Base-by-base conservation (phyloP, 2,329 filamentous ascomycete genomes). In the Byssothecium circinans region DNA sequence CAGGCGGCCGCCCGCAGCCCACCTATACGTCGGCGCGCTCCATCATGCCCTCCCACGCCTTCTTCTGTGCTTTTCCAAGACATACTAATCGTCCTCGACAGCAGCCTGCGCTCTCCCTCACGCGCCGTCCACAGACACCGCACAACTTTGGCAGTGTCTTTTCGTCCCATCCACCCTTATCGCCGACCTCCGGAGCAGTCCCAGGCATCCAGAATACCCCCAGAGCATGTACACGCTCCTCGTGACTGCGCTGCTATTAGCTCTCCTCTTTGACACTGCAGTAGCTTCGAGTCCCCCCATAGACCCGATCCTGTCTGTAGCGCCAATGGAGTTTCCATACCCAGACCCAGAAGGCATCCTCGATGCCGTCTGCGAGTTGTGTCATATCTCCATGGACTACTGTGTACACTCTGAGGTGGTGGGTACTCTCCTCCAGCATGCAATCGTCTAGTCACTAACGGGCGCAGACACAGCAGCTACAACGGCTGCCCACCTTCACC, bases 221-320 rank as follows among this genome's bases (percentile, higher is more conserved):
- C 44, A 42, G 45, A 67, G 58, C 52, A 69, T 70, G 67, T 53
- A 52, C 56, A 60, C 49, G 45, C 56, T 62, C 46, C 52, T 70
- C 22, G 37, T 64, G 8, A 19, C 64, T 46, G 52, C 55, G 43
- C 50, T 68, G 43, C 43, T 68, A 10, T 40, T 68, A 35, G 46
- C 60, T 40, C 48, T 69, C 19, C 48, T 66, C 12, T 49, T 64
- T 39, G 53, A 60, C 35, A 56, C 61, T 49, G 61, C 54, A 47
- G 60, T 53, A 42, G 62, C 62, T 38, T 47, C 64, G 41, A 61
- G 50, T 49, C 51, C 63, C 45, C 27, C 43, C 25, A 60, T 68
- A 56, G 60, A 64, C 34, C 36, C 58, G 36, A 50, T 53, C 12
- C 42, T 61, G 41, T 45, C 58, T 32, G 32, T 45, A 25, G 50